These are phyloP conservation scores for Globisporangium iwayamae DNA, from an alignment of 352 stramenopile genomes.

Conservation along the genomic window DNA sequence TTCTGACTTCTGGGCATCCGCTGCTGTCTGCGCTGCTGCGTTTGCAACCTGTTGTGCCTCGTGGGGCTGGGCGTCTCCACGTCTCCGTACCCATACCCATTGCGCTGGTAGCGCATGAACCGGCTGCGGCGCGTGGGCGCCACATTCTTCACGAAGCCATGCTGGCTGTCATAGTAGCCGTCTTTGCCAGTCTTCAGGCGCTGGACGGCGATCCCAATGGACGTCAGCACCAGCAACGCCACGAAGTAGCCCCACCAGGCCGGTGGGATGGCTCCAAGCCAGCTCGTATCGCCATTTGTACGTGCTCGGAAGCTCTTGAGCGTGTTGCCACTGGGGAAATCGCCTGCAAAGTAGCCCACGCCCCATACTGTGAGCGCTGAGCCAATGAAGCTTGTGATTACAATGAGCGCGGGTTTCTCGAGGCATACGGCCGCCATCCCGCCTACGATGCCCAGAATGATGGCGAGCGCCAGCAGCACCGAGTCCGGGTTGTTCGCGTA, in stretches of 20 bases:
- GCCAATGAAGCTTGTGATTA: slow-evolving; percentile 44
- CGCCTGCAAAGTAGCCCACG: slow-evolving; percentile 57
- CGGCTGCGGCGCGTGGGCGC: background rate
- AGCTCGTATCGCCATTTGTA: slow-evolving; percentile 25
- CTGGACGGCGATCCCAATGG: slow-evolving; percentile 45
- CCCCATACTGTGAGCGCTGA: slow-evolving; percentile 46
- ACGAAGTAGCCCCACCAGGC: slow-evolving; percentile 66
- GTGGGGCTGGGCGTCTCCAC: slow-evolving; percentile 9
- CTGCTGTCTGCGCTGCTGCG: background rate
- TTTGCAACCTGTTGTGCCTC: background rate
- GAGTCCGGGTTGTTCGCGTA: slow-evolving; percentile 47
- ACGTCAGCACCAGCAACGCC: slow-evolving; percentile 39
- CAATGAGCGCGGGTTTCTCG: slow-evolving; percentile 52
- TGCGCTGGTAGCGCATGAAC: background rate
- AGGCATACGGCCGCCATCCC: slow-evolving; percentile 45
- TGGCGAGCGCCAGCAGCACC: slow-evolving; percentile 46
- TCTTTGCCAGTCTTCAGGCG: slow-evolving; percentile 37
- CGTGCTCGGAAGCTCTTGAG: slow-evolving; percentile 32
- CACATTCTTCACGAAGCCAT: slow-evolving; percentile 11
- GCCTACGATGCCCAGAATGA: slow-evolving; percentile 40
- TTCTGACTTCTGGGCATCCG: background rate
- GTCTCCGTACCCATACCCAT: slow-evolving; percentile 7
- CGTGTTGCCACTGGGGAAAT: slow-evolving; percentile 54
- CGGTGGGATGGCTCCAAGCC: slow-evolving; percentile 35
- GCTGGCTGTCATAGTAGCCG: slow-evolving; percentile 21